Evolutionary conservation across 2,329 filamentous ascomycete genomes (phyloP), one percentile per base, ranked within the genome.

Genomic region (Fusarium sp.): DNA sequence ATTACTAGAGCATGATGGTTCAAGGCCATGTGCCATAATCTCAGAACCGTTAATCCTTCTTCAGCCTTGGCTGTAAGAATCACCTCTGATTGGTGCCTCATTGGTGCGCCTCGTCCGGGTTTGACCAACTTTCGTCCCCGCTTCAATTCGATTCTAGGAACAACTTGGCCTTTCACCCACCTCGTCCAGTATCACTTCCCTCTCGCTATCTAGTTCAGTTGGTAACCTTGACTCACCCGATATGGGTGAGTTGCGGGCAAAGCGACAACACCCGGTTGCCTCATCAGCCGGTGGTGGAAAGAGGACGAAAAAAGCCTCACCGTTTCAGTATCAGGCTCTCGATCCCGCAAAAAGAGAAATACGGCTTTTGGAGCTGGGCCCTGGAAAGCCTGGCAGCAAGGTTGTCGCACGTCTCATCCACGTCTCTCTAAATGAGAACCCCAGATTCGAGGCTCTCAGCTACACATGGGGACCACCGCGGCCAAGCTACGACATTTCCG

Each of bases 401-500:
- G 43, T 63, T 12, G 6, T n/a, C 27, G 41, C 23, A 6, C 23
- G 40, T 12, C 53, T 63, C 11, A 30, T 53, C 11, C 27, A 27
- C 10, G 47, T 60, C 54, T 47, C 39, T 7, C 23, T 61, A 9
- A 36, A 57, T 11, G 51, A 65, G 18, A 47, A 36, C 11, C 41
- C 59, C 2, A 6, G 27, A 7, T 65, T 46, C 27, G 62, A 65
- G 13, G 62, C 58, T 10, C 46, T 65, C 13, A 57, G 58, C 18
- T 65, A 62, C 41, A 52, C 50, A 27, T 65, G 62, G 58, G 62
- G 62, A 47, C 23, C 40, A 3, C 34, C 31, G 4, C 15, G 34
- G 12, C 58, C 50, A 27, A 52, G 37, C 28, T 52, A 31, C n/a
- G 23, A 39, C 46, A 52, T 62, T 23, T 27, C 34, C 18, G 36